Conservation (phyloP, 2,329 filamentous ascomycete genomes). For the Stemphylium vesicarium region DNA sequence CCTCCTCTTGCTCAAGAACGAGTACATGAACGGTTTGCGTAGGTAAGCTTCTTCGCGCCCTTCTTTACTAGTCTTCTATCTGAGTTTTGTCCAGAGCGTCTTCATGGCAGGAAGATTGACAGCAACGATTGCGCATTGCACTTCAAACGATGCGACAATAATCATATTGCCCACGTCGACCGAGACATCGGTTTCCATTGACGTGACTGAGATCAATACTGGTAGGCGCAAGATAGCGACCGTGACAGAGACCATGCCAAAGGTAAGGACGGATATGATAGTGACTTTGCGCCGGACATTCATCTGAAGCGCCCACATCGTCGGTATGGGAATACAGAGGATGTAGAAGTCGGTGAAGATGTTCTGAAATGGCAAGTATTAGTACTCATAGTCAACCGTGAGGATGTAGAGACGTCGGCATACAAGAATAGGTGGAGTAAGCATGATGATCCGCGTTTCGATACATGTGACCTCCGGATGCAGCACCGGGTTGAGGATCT, state of each 20-base stretch:
- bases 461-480: slow-evolving; percentile 3
- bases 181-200: neutral
- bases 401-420: too few relatives aligned
- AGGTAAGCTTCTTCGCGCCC: too few relatives aligned
- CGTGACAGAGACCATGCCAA: neutral
- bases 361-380: too few relatives aligned
- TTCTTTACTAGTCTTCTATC: too few relatives aligned
- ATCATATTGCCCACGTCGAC: neutral
- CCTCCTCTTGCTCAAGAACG: too few relatives aligned
- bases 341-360: slow-evolving; percentile 4
- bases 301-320: neutral
- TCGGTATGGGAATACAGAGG: neutral
- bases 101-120: neutral
- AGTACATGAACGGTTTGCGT: too few relatives aligned
- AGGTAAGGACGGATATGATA: neutral
- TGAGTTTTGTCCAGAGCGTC: neutral
- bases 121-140: slow-evolving; percentile 1
- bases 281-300: neutral
- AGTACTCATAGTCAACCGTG: too few relatives aligned
- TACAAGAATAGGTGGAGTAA: slow-evolving; percentile 1
- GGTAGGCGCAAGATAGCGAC: slow-evolving; percentile 6
- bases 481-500: neutral
- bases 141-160: neutral
- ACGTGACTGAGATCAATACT: neutral
- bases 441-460: neutral